Evolutionary conservation across 2,329 filamentous ascomycete genomes (phyloP).

Genomic region (Aureobasidium zeae): DNA sequence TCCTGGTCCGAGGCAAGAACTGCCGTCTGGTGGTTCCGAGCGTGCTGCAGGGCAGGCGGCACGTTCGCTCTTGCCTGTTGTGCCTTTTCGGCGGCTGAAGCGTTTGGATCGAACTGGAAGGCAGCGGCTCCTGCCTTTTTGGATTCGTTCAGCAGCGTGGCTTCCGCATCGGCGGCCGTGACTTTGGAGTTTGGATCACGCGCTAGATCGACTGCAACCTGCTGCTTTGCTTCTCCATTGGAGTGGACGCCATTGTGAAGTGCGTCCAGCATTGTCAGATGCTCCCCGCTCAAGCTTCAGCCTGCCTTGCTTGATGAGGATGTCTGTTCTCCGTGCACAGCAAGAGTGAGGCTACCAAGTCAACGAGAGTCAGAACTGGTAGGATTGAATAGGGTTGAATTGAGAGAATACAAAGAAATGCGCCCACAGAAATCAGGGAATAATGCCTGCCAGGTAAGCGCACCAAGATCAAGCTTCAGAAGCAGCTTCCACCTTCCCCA

Average conservation of each 20-base stretch:
- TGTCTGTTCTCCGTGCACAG: too few species aligned
- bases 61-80: slow-evolving; percentile 65
- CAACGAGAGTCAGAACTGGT: slow-evolving; percentile 1
- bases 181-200: slow-evolving; percentile 59
- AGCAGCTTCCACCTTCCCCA: too few species aligned
- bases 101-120: slow-evolving; percentile 80
- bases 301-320: too few species aligned
- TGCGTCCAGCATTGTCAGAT: slow-evolving; percentile 12
- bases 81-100: slow-evolving; percentile 72
- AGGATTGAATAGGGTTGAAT: not conserved
- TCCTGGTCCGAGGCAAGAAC: slow-evolving; percentile 70
- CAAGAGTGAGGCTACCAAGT: too few species aligned
- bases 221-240: slow-evolving; percentile 62
- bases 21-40: slow-evolving; percentile 53
- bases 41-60: slow-evolving; percentile 54
- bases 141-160: slow-evolving; percentile 66
- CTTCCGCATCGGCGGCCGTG: slow-evolving; percentile 61
- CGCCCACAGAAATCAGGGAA: too few species aligned
- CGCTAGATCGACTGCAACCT: slow-evolving; percentile 70
- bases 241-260: slow-evolving; percentile 25
- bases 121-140: slow-evolving; percentile 69
- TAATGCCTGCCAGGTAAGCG: too few species aligned
- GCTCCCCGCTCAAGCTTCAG: not conserved
- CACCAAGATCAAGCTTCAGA: too few species aligned
- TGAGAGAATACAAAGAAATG: too few species aligned